Percentiles rank a stretch among this genome's conserved stretches.
phyloP scores from a whole-genome alignment of 768 basidiomycete species.

The Tricholoma terreum region DNA sequence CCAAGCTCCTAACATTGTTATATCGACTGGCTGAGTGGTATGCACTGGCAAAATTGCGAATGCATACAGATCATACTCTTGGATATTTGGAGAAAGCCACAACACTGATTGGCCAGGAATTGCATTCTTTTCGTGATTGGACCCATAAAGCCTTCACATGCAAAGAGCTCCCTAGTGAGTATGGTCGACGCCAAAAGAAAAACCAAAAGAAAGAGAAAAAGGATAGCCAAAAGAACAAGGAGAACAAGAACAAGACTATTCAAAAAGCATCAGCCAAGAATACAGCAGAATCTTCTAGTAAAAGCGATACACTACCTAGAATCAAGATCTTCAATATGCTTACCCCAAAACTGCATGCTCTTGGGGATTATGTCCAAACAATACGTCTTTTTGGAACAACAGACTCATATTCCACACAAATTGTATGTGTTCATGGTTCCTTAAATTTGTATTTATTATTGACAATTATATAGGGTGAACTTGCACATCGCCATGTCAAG shows the following conservation, averaged over 20 bases:
- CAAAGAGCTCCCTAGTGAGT: background rate
- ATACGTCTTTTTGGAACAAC: background rate
- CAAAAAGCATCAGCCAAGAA: background rate
- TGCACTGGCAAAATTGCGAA: conserved; percentile 16
- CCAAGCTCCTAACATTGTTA: conserved; percentile 18
- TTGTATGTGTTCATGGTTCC: background rate
- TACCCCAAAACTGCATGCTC: background rate
- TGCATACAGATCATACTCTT: conserved; percentile 1
- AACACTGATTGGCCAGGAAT: conserved; percentile 12
- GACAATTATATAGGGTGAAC: conserved; percentile 16
- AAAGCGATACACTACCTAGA: background rate
- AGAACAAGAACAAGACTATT: no score
- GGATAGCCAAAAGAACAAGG: no score
- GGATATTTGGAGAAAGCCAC: conserved; percentile 16
- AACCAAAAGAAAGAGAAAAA: background rate
- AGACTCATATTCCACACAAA: background rate
- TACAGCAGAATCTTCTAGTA: background rate
- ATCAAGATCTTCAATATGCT: background rate
- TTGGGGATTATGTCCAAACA: background rate
- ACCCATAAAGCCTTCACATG: background rate
- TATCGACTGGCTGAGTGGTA: conserved; percentile 28
- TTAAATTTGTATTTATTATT: background rate
- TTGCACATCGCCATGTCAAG: conserved; percentile 10
- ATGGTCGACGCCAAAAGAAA: background rate
- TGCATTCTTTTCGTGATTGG: conserved; percentile 20